These are phyloP conservation scores for Clonostachys rosea DNA, from an alignment of 2,329 filamentous ascomycete species.

Conservation along the genomic window DNA sequence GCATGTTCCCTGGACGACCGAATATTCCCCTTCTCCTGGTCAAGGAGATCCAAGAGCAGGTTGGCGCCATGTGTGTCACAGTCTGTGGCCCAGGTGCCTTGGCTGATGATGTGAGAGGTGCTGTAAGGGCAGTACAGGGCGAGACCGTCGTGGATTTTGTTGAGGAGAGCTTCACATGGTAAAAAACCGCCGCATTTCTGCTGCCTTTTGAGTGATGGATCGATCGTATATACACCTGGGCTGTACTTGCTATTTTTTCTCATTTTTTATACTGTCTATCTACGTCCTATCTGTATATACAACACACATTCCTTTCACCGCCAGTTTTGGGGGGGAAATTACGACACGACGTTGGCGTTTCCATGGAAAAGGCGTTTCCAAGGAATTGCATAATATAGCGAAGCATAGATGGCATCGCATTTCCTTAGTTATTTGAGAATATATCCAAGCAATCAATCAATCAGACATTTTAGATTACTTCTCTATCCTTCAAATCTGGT, in stretches of 20 bases:
- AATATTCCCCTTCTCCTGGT: constrained; percentile 75
- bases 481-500: too few species aligned
- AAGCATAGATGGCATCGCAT: too few species aligned
- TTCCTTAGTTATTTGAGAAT: too few species aligned
- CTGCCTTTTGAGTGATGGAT: neutral
- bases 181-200: constrained; percentile 2
- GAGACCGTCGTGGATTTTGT: constrained; percentile 66
- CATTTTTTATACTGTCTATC: neutral
- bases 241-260: neutral
- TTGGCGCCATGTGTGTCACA: constrained; percentile 84
- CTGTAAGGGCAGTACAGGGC: constrained; percentile 60
- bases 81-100: constrained; percentile 73
- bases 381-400: too few species aligned
- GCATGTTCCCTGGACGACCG: constrained; percentile 88
- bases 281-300: neutral
- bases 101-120: constrained; percentile 70
- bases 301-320: too few species aligned
- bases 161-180: constrained; percentile 74
- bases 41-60: constrained; percentile 75
- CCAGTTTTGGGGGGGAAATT: too few species aligned
- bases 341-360: too few species aligned
- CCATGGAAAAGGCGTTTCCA: too few species aligned
- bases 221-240: neutral
- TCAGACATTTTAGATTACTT: too few species aligned
- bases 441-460: too few species aligned